Evolutionary conservation across 2,329 filamentous ascomycete species (phyloP).

Genomic region (Lecanosticta acicola): DNA sequence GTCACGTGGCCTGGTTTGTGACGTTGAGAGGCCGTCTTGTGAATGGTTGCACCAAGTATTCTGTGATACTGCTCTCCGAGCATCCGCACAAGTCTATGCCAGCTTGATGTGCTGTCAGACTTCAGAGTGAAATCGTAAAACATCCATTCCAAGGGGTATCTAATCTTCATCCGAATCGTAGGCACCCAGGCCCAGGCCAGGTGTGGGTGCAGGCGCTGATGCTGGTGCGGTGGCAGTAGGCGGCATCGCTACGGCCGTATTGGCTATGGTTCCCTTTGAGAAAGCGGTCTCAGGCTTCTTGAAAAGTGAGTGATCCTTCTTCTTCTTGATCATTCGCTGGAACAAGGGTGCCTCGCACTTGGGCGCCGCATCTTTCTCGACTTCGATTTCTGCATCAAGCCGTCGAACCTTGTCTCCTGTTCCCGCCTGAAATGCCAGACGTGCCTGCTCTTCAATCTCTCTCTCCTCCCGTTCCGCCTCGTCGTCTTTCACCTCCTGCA

Average conservation of each 20-base stretch:
- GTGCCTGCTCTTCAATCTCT: constrained; percentile 79
- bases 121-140: too few species aligned
- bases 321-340: constrained; percentile 73
- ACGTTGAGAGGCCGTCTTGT: too few species aligned
- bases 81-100: too few species aligned
- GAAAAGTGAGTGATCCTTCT: constrained; percentile 70
- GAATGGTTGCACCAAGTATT: too few species aligned
- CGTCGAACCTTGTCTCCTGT: constrained; percentile 51
- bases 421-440: constrained; percentile 65
- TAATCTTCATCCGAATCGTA: constrained; percentile 9
- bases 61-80: too few species aligned
- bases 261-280: too few species aligned
- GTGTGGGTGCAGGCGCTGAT: neutral
- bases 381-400: constrained; percentile 43
- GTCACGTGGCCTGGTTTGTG: too few species aligned
- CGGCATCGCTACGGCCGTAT: too few species aligned
- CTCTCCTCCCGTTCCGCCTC: constrained; percentile 63
- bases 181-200: constrained; percentile 6
- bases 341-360: constrained; percentile 54
- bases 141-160: too few species aligned
- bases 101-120: too few species aligned
- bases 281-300: constrained; percentile 55
- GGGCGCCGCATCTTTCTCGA: constrained; percentile 32
- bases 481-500: constrained; percentile 49
- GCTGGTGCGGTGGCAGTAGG: neutral